Evolutionary conservation across 805 yeast genomes (phyloP).

Genomic region (Candida silvatica): DNA sequence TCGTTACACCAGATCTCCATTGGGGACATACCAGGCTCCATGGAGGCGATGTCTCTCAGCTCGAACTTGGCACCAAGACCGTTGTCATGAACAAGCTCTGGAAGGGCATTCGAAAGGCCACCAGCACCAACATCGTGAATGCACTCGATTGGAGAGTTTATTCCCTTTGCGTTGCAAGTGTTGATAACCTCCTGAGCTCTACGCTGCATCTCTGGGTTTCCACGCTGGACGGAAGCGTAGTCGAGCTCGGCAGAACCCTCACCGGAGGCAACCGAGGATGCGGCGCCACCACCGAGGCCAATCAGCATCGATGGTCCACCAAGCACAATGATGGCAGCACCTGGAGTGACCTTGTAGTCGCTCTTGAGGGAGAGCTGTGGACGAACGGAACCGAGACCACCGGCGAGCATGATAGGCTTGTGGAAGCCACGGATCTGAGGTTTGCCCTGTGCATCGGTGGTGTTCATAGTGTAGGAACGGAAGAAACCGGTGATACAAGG

Average conservation of each 20-base stretch:
- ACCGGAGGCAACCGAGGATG: constrained; percentile 93
- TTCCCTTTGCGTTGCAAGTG: constrained; percentile 80
- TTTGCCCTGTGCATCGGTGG: constrained; percentile 40
- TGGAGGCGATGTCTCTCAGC: constrained; percentile 77
- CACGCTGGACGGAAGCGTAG: constrained; percentile 98
- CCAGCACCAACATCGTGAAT: constrained; percentile 99
- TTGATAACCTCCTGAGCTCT: constrained; percentile 98
- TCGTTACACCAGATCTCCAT: constrained; percentile 99
- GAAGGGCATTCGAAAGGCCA: constrained; percentile 93
- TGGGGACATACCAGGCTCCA: constrained; percentile 98
- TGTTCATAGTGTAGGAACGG: constrained; percentile 74
- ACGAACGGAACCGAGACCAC: constrained; percentile 96
- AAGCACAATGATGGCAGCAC: constrained; percentile 81
- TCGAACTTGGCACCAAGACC: constrained; percentile 92
- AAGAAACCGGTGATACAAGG: constrained; percentile 96
- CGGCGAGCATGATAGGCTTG: constrained; percentile 98
- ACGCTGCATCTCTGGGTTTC: constrained; percentile 98
- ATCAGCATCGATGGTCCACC: constrained; percentile 98
- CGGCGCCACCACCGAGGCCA: constrained; percentile 99
- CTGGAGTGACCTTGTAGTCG: constrained; percentile 81
- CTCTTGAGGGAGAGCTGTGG: constrained; percentile 82
- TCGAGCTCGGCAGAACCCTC: constrained; percentile 94
- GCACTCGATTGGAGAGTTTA: constrained; percentile 74
- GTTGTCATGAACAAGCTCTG: constrained; percentile 96
- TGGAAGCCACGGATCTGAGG: constrained; percentile 90